Base-by-base conservation (phyloP, 192 early-diverging fungal genomes). In the Coemansia sp. region DNA sequence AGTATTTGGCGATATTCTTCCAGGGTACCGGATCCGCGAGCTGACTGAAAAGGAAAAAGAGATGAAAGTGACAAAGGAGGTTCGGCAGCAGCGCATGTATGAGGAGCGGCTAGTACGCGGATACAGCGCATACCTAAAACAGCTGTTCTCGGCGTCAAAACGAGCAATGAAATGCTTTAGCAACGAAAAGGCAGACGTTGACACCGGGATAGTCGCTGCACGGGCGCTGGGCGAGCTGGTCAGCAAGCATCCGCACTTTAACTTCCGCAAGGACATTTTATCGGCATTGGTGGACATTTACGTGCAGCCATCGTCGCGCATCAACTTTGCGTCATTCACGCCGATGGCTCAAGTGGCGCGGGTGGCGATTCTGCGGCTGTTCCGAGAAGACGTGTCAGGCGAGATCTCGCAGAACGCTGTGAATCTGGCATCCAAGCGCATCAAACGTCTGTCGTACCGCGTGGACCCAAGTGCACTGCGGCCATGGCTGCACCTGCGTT, bases 1-100 rank as follows among this genome's bases (percentile, higher is more conserved):
- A 0, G 91, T 98, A 4, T 98, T 91, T 83, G 88, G 93, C 61
- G 96, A 98, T 69, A 92, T 98, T 72, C 84, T 97, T 37, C 96
- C 96, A 3, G 93, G 90, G 41, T 98, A 98, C 81, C 87, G 93
- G 20, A 97, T 98, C 57, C 89, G 94, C 35, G 83, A 90, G 38
- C 80, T 95, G 62, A 88, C 92, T 0, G 94, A 90, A 26, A 85
- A 85, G 67, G 95, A 98, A 73, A 83, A 88, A 75, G 61, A 73
- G 35, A 79, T 71, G 10, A 81, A 88, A 60, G 91, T 97, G 0
- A 89, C 92, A 32, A 95, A 92, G 70, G 95, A 96, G 18, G 93
- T 98, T 41, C 90, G 90, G 61, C 88, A 89, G 71, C 79, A 95
- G 61, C 86, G 95, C 26, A 83, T 92, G 26, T 93, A 85, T 73